Evolutionary conservation across 305 asterid genomes (phyloP).

Genomic region (Fraxinus baroniana): DNA sequence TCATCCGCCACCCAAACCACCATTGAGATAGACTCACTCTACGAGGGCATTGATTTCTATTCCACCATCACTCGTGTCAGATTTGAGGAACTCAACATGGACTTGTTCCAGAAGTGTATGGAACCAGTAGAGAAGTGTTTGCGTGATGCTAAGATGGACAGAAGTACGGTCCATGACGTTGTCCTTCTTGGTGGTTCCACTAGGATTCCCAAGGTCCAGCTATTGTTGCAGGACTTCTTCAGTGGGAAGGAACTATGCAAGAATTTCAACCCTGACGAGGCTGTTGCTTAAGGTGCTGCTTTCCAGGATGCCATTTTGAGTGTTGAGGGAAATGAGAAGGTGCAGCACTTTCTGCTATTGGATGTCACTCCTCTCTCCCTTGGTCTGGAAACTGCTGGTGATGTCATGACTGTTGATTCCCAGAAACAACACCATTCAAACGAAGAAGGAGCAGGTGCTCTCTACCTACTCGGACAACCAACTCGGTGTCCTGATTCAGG

Average conservation of each 20-base stretch:
- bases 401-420: conserved; percentile 77
- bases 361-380: conserved; percentile 59
- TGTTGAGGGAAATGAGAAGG: conserved; percentile 86
- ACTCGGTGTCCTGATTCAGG: conserved; percentile 76
- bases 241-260: conserved; percentile 86
- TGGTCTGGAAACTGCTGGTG: conserved; percentile 82
- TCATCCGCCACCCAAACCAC: conserved; percentile 86
- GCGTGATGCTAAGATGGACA: conserved; percentile 90
- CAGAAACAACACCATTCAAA: conserved; percentile 74
- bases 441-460: conserved; percentile 78
- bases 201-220: conserved; percentile 83
- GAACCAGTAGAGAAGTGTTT: conserved; percentile 83
- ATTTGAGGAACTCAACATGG: conserved; percentile 87
- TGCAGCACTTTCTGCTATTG: conserved; percentile 68
- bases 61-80: conserved; percentile 82
- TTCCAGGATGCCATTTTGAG: conserved; percentile 81
- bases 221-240: conserved; percentile 70
- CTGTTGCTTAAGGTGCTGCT: conserved; percentile 92
- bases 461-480: conserved; percentile 78
- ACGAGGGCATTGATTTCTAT: conserved; percentile 79
- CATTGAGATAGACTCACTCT: conserved; percentile 72
- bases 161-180: conserved; percentile 68
- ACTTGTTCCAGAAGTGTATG: conserved; percentile 76
- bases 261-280: conserved; percentile 82
- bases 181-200: conserved; percentile 84